Base-by-base conservation (phyloP, 306 rosid species). In the Acmispon strigosus region DNA sequence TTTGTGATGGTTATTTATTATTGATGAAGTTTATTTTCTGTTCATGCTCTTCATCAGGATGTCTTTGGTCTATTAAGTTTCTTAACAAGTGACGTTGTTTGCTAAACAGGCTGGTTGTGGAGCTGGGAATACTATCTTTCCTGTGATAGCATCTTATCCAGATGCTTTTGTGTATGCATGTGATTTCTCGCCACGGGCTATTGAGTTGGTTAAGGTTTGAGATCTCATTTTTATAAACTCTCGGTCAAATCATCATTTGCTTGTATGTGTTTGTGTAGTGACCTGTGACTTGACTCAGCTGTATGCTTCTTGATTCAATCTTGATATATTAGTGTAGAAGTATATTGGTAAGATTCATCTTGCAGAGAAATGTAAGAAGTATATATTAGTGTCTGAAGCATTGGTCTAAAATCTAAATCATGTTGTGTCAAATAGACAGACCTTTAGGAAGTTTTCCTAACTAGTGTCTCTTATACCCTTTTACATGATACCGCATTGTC, bases 41-140 rank as follows among this genome's bases (percentile, higher is more conserved):
- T 60, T 62, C 37, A 36, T 63, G 52, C 67, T 49, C 8, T 74
- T 77, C 48, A 45, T 20, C 6, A 32, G 64, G 58, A 43, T 69
- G 10, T 53, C 16, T 32, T 74, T 76, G 51, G 39, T 34, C 51
- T 56, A 36, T 42, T 52, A 29, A 27, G 48, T 39, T 56, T 57
- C 65, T 66, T 29, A 52, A 32, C 44, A 36, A 67, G 41, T 51
- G 34, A 61, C 10, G 75, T 64, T 73, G 52, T 44, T 57, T 52
- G 12, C 58, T 75, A 22, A 60, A 73, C 92, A 94, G 98, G 85
- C 76, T 62, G 97, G 96, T 47, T 90, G 97, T 80, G 97, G 97
- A 82, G 92, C 94, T 67, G 98, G 98, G 70, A 94, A 94, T 79
- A 90, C 92, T n/a, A 85, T 84, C 50, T 94, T 89, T 62, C 98